phyloP scores from a whole-genome alignment of 495 filamentous ascomycete genomes.

The Podospora tetraspora region DNA sequence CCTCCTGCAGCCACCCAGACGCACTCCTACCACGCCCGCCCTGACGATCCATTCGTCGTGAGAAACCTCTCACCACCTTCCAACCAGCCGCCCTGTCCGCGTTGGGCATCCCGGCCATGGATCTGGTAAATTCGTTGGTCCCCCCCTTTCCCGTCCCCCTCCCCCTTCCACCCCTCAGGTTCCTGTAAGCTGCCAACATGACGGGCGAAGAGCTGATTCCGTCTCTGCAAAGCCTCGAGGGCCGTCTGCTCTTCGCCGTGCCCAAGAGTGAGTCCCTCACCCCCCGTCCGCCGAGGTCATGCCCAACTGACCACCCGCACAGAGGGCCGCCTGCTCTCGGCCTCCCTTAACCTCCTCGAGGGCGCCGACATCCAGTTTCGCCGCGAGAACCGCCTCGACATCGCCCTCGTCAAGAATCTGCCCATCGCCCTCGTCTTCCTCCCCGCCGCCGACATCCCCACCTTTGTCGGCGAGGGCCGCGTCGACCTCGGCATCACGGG shows the following conservation, averaged over 20 bases:
- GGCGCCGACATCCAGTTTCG: conserved; percentile 95
- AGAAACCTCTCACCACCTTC: conserved; percentile 1
- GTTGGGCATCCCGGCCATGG: conserved; percentile 49
- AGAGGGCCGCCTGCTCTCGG: conserved; percentile 90
- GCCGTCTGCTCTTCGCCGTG: conserved; percentile 90
- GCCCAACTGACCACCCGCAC: neutral
- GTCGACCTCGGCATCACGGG: conserved; percentile 95
- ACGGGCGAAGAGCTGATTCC: conserved; percentile 34
- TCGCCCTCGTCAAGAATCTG: conserved; percentile 91
- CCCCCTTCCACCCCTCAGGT: conserved; percentile 3
- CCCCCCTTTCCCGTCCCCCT: conserved; percentile 6
- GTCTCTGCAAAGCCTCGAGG: conserved; percentile 63
- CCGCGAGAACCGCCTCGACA: conserved; percentile 87
- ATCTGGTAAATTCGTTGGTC: conserved; percentile 80
- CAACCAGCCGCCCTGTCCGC: conserved; percentile 11
- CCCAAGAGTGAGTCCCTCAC: conserved; percentile 74
- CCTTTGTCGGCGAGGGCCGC: conserved; percentile 89
- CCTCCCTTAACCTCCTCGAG: conserved; percentile 78
- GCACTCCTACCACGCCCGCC: neutral
- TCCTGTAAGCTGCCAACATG: conserved; percentile 2
- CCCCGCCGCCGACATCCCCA: conserved; percentile 92
- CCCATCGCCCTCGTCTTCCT: conserved; percentile 96
- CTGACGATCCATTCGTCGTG: neutral
- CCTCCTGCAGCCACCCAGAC: neutral
- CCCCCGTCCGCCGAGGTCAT: neutral